Evolutionary conservation across 306 rosid genomes (phyloP), one percentile per base, ranked within the genome.

Genomic region (Castanospermum australe): DNA sequence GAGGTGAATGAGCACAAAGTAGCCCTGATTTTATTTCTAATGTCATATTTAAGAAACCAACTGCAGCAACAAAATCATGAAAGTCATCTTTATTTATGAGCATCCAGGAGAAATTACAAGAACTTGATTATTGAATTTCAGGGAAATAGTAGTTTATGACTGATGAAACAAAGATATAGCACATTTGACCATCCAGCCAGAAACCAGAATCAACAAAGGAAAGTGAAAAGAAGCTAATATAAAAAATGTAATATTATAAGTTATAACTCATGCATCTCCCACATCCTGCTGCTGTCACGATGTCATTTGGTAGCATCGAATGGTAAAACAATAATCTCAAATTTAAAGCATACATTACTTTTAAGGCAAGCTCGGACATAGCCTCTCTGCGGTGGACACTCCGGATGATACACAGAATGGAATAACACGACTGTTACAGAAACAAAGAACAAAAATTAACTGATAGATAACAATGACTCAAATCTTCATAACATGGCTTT

Each of bases 361-460:
- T 92, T 94, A 87, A 94, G 92, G 86, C 86, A 88, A 39, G 98
- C 98, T 77, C 97, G 97, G 47, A 92, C 87, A 18, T 90, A 92
- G 86, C 93, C 94, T 79, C 39, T 84, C 85, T 83, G 87, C 56
- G 88, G 92, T 71, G 76, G 90, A 84, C 90, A 92, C 83, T 87
- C 88, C 75, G 82, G 81, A 85, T 94, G 97, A 56, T 71, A 70
- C 81, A 92, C 98, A 0, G 98, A 92, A 82, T 94, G 97, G 78
- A 77, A 90, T 44, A 94, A 81, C 54, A 92, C 33, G 42, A 94
- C 98, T 94, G 97, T 66, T 77, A 68, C 77, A 81, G 33, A 75
- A 85, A 15, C 79, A 78, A 79, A 60, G 44, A 55, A 75, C 33
- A 66, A 57, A 79, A 60, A 69, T 79, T 77, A 66, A 47, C 9